Evolutionary conservation across 192 early-diverging fungal species (phyloP), one percentile per base, ranked within the genome.

Genomic region (Umbelopsis ramanniana): DNA sequence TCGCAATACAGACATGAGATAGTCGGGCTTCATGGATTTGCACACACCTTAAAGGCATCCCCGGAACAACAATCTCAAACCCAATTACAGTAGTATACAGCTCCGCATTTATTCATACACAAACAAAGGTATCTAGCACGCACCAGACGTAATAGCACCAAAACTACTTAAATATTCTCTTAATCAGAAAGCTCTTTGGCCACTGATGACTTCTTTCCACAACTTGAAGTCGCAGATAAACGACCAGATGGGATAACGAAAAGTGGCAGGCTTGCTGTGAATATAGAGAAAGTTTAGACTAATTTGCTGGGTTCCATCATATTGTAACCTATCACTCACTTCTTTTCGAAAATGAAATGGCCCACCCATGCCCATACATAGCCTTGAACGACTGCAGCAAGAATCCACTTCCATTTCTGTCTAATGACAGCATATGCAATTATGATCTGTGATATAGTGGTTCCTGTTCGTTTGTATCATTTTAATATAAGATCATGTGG

Each of bases 311-410:
- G 22, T 23, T 2, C 4, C 52, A 7, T 12, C 3, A 60, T 33
- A 38, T 24, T 3, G 23, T 3, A n/a, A 21, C 40, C 24, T 37
- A 15, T 37, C 0, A 24, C 74, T 73, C 73, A 79, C 78, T 82
- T 83, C 76, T 81, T 80, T 69, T 87, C 87, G 76, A 87, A 91
- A 7, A 89, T 22, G 67, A 89, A 91, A 37, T 91, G 87, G 6
- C 88, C 89, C 66, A 89, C 46, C 91, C 91, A 92, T 10, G 91
- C 91, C 43, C 84, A 86, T 11, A 69, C 82, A 57, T 92, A 92
- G 9, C 83, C 87, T 76, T 86, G 84, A 11, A 86, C 0, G 15
- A 84, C 17, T 6, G 74, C 73, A 33, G 74, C 43, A 71, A 73
- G 74, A 52, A 79, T 68, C 17, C 55, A 75, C n/a, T 76, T 82